Evolutionary conservation across 371 early-diverging fungal species (phyloP), one percentile per base, ranked within the genome.

Genomic region (Dichotomocladium elegans): DNA sequence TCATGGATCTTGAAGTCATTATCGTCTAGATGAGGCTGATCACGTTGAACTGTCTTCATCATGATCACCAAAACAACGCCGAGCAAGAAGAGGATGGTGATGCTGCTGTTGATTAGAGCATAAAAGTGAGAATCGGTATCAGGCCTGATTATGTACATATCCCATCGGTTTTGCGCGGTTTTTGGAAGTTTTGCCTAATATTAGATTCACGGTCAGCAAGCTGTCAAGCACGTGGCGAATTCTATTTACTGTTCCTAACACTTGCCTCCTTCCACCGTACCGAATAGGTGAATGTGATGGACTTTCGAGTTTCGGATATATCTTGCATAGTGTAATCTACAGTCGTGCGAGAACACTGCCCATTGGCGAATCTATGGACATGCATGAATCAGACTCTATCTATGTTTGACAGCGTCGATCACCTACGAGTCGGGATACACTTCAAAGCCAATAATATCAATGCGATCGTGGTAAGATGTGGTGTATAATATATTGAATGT

Each of bases 351-450:
- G 58, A 55, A 25, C 77, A 76, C 46, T 68, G 68, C 27, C 65
- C 71, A 9, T 64, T 61, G 5, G 61, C 47, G 37, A 68, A 51
- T 0, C 73, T 72, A 46, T 42, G n/a, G 7, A 24, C 21, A 40
- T 57, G 11, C 14, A 11, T 19, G 17, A 11, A 21, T 30, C 24
- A 52, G 6, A 26, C 37, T 41, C 17, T 17, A 4, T 3, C 25
- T 31, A 17, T 5, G 27, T 9, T 4, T 50, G 26, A 25, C n/a
- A 41, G 1, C 10, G 12, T 24, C 7, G 15, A 51, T 1, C 31
- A 59, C 61, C 51, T 67, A 72, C 70, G 76, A 76, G 28, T 76
- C 72, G 19, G 77, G 77, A 58, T 76, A 76, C 1, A 76, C 62
- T 58, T 76, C 77, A 48, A 76, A 70, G 10, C 72, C 77, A 33